phyloP scores from a whole-genome alignment of 768 basidiomycete genomes.

The Tephrocybe sp. region DNA sequence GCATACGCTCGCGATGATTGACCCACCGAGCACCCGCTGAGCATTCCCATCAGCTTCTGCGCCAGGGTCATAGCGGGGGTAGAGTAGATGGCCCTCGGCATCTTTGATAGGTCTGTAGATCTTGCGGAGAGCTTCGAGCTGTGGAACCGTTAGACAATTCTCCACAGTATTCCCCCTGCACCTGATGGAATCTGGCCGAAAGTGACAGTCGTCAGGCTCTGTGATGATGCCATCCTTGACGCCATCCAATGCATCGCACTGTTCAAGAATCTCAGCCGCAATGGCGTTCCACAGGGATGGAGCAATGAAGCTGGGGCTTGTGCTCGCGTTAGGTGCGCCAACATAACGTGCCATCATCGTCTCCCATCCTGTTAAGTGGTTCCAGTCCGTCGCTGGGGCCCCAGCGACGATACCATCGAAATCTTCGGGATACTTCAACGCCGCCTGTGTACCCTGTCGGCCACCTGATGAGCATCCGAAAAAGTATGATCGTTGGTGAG shows the following conservation, averaged over 20 bases:
- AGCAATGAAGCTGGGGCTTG: constrained; percentile 1
- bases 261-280: not conserved
- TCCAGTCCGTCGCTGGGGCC: too few relatives aligned
- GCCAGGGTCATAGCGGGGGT: too few relatives aligned
- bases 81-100: not conserved
- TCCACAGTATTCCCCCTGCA: not conserved
- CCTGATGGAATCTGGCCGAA: not conserved
- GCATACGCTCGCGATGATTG: not conserved
- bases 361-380: not conserved
- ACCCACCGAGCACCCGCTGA: not conserved
- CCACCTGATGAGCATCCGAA: too few relatives aligned
- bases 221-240: too few relatives aligned
- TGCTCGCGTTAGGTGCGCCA: not conserved
- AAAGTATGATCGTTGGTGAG: constrained; percentile 6
- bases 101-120: constrained; percentile 3
- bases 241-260: not conserved
- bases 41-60: not conserved
- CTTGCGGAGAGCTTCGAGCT: not conserved
- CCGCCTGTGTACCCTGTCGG: constrained; percentile 8
- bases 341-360: not conserved
- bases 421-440: too few relatives aligned
- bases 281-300: not conserved
- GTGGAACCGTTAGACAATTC: not conserved
- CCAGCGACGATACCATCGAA: too few relatives aligned
- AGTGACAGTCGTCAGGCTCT: too few relatives aligned